These are phyloP conservation scores for Benincasa hispida DNA, from an alignment of 306 rosid genomes.

Conservation along the genomic window DNA sequence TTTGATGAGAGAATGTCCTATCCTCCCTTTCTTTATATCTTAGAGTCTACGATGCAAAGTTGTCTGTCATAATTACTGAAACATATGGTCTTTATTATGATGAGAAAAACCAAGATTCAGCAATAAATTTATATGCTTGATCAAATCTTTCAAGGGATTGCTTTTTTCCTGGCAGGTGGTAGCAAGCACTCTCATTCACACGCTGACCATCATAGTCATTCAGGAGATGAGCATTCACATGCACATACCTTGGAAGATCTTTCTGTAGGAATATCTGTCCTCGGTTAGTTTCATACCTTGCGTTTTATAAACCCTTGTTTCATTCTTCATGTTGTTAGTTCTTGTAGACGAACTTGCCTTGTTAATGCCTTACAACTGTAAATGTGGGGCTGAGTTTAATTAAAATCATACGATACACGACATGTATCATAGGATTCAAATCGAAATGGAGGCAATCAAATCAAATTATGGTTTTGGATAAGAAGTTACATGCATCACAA, in stretches of 20 bases:
- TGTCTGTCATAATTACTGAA: not conserved
- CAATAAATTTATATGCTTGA: not conserved
- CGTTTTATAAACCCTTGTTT: not conserved
- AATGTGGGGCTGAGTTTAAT: not conserved
- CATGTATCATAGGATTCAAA: too few species aligned
- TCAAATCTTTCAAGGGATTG: not conserved
- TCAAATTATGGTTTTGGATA: too few species aligned
- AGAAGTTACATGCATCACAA: too few species aligned
- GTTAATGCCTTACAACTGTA: not conserved
- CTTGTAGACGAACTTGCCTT: not conserved
- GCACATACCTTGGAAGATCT: constrained; percentile 84
- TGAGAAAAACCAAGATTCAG: not conserved
- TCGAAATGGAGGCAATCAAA: too few species aligned
- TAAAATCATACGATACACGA: too few species aligned
- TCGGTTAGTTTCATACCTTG: constrained; percentile 44
- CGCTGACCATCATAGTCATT: constrained; percentile 37
- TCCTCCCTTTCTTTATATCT: not conserved
- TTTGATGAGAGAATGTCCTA: not conserved
- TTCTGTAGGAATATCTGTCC: constrained; percentile 66
- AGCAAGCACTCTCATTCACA: constrained; percentile 58
- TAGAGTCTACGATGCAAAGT: not conserved
- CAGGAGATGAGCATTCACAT: constrained; percentile 42
- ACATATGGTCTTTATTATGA: not conserved
- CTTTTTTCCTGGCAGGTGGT: constrained; percentile 47
- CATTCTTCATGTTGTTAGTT: not conserved